A percentile compares a stretch with the other conserved stretches of the same genome.
These are phyloP conservation scores for Xylaria palmicola DNA, from an alignment of 495 filamentous ascomycete species.

Conservation along the genomic window DNA sequence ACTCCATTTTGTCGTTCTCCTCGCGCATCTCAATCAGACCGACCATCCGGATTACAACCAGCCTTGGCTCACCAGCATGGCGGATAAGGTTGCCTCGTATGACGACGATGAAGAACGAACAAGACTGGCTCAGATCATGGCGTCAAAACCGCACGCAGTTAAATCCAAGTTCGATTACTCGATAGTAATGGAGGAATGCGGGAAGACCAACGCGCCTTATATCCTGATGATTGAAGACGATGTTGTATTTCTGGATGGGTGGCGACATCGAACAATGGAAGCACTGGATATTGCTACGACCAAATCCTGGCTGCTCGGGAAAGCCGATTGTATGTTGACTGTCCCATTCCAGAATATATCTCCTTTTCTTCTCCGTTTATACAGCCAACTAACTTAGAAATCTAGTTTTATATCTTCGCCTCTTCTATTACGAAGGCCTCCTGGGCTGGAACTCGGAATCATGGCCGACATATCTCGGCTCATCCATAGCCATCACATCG, in stretches of 20 bases:
- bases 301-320: constrained; percentile 19
- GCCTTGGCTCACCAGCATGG: constrained; percentile 47
- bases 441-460: constrained; percentile 57
- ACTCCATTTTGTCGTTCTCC: constrained; percentile 52
- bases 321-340: constrained; percentile 18
- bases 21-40: constrained; percentile 49
- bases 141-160: constrained; percentile 16
- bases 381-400: no score
- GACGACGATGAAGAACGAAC: constrained; percentile 24
- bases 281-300: constrained; percentile 37
- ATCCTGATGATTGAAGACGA: constrained; percentile 59
- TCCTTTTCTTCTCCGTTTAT: no score
- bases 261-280: constrained; percentile 45
- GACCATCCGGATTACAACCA: constrained; percentile 51
- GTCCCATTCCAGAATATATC: neutral
- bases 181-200: constrained; percentile 50
- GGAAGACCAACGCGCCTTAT: constrained; percentile 44
- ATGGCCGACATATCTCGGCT: constrained; percentile 43
- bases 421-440: constrained; percentile 59
- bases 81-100: constrained; percentile 51
- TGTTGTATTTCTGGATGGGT: constrained; percentile 50
- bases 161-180: constrained; percentile 47
- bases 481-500: constrained; percentile 25
- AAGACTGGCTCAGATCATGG: constrained; percentile 23
- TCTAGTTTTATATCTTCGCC: constrained; percentile 49